Base-by-base conservation (phyloP, 805 yeast genomes). In the Myxozyma vanderwaltii region DNA sequence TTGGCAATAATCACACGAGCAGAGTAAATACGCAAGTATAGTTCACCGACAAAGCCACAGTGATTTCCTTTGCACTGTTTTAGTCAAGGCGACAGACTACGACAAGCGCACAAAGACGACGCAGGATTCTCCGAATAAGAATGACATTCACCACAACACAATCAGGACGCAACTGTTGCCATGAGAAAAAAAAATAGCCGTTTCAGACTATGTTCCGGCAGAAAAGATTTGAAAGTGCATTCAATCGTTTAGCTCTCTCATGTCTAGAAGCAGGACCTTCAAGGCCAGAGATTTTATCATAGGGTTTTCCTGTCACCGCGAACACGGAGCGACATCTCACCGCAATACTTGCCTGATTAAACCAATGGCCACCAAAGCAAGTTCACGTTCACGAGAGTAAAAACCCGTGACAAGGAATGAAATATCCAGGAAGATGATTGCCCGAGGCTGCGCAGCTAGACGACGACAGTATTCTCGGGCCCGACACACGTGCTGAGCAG, bases 191-290 rank as follows among this genome's bases (percentile, higher is more conserved):
- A 33, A 35, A 48, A 23, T 48, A 48, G 52, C 29, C 51, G 51
- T 47, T 19, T 15, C 29, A 35, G 52, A 36, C 52, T 48, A 48
- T 13, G 36, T 43, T 48, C n/a, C 43, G 52, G 52, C 51, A 33
- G 48, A 47, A 24, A 36, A 41, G n/a, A n/a, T 39, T 15, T 24
- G 38, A 21, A 12, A 36, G 43, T 21, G 33, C 23, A 33, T 15
- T 26, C 52, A 36, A 27, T 15, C n/a, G n/a, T n/a, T n/a, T n/a
- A n/a, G n/a, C n/a, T n/a, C n/a, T n/a, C n/a, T n/a, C n/a, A n/a
- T 38, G 43, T 38, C 43, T 2, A 15, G 43, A 15, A 10, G 43
- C 43, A 10, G 43, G 43, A 38, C 15, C 43, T 38, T 21, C 17
- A 21, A 21, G 43, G 13, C 43, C n/a, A n/a, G n/a, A 38, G 43